A percentile compares a stretch with the other conserved stretches of the same genome.
Conservation (phyloP, 305 asterid species). For the Solanum hybrid region DNA sequence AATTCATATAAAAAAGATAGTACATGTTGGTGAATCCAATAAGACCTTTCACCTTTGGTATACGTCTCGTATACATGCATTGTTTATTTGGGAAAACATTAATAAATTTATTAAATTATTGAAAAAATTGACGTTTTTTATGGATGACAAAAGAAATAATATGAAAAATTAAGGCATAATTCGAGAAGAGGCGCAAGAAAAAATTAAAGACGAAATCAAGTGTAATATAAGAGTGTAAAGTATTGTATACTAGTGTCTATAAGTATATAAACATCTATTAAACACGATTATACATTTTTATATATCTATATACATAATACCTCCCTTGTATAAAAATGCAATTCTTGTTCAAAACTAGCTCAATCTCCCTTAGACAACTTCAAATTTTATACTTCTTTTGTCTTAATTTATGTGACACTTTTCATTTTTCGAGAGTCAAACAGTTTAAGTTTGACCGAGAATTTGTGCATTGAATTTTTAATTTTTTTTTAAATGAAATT, state of each 20-base stretch:
- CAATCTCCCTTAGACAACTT: not conserved
- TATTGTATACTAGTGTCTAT: not conserved
- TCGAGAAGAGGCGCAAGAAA: not conserved
- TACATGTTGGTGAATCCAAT: not conserved
- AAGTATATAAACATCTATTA: no score
- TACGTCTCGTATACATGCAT: not conserved
- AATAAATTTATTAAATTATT: no score
- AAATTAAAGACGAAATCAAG: not conserved
- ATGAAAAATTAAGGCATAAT: no score
- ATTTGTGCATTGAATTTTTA: no score
- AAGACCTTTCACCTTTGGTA: not conserved
- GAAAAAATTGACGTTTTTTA: not conserved
- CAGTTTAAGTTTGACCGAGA: no score
- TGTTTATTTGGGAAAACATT: not conserved
- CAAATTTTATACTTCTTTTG: no score
- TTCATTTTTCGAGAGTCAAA: no score
- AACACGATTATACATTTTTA: not conserved
- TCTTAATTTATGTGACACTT: no score
- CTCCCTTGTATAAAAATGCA: not conserved
- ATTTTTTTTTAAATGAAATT: no score
- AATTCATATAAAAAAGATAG: no score
- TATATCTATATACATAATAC: not conserved
- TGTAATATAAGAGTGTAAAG: no score
- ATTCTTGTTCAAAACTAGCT: not conserved
- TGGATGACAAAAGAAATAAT: no score